Evolutionary conservation across 805 yeast species (phyloP), one percentile per base, ranked within the genome.

Genomic region (Yamadazyma kitorensis): DNA sequence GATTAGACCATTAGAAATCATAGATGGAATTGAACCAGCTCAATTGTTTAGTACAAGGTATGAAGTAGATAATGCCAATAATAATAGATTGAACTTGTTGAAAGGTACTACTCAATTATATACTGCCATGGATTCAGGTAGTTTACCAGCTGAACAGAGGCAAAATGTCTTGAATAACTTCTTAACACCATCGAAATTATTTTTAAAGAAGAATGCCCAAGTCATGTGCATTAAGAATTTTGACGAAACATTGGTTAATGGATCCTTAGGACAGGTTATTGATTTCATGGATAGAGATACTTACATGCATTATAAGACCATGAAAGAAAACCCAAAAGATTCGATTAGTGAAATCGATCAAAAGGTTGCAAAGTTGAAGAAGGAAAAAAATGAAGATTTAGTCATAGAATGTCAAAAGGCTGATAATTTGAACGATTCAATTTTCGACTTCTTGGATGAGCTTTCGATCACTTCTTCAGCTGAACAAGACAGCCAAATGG

Each of bases 161-260:
- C 65, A 65, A 31, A 64, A 59, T 33, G 48, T 80, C 16, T 54
- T 81, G 9, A 64, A 69, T 15, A 76, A 78, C 45, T 79, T 82
- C 43, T 55, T 84, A 48, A 84, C 88, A 2, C 85, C 86, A 2
- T 61, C 67, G 23, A 59, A 57, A 23, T 52, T 85, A 10, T 63
- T 63, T 5, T 59, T 85, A 47, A 85, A 83, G 49, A 71, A 71
- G 36, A 82, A 82, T 28, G 86, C 91, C 0, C 93, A 84, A 57
- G 94, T 85, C 1, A 84, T 85, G 91, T 76, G 84, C 69, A 70
- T 84, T 29, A 84, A 84, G 51, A 85, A 85, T 50, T 69, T 80
- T 37, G 91, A 82, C 51, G 81, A 75, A 18, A 70, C 78, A 0
- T 62, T 85, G 30, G 93, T 84, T 8, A 85, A 85, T 58, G 94